A percentile compares a stretch with the other conserved stretches of the same genome.
Evolutionary conservation across 2,329 filamentous ascomycete genomes (phyloP).

Genomic region (Aciculosporium take): DNA sequence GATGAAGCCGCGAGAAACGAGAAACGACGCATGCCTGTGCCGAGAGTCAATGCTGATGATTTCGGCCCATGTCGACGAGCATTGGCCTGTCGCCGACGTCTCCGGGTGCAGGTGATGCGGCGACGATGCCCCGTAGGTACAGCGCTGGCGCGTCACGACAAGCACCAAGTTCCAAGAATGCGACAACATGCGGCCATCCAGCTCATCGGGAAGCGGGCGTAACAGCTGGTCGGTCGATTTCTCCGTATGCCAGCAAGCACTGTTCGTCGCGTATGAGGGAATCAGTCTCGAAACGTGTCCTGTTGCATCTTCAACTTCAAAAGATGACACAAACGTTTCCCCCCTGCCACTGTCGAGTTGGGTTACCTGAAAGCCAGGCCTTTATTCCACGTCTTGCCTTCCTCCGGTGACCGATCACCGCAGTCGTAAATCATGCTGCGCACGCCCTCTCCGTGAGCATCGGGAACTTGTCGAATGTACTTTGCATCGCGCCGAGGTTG

Average conservation of each 20-base stretch:
- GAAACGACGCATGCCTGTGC: not conserved
- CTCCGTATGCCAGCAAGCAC: not conserved
- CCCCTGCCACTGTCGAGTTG: not conserved
- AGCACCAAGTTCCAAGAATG: not conserved
- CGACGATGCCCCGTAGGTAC: not conserved
- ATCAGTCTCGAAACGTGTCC: not conserved
- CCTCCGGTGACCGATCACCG: not conserved
- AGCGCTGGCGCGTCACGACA: not conserved
- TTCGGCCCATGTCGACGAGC: not conserved
- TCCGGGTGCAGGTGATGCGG: not conserved
- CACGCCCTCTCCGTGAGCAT: not conserved
- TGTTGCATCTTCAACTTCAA: not conserved
- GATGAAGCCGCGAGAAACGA: too few species aligned
- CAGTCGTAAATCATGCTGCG: not conserved
- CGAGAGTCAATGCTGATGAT: not conserved
- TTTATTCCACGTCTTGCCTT: not conserved
- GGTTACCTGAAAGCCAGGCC: not conserved
- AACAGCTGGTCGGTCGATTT: not conserved
- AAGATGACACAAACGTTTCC: not conserved
- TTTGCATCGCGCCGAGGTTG: not conserved
- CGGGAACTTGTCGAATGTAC: not conserved
- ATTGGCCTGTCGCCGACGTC: not conserved
- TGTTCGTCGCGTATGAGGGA: not conserved
- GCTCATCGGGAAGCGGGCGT: not conserved
- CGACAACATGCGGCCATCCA: not conserved